Conservation (phyloP, 306 rosid genomes). For the Vicia faba region DNA sequence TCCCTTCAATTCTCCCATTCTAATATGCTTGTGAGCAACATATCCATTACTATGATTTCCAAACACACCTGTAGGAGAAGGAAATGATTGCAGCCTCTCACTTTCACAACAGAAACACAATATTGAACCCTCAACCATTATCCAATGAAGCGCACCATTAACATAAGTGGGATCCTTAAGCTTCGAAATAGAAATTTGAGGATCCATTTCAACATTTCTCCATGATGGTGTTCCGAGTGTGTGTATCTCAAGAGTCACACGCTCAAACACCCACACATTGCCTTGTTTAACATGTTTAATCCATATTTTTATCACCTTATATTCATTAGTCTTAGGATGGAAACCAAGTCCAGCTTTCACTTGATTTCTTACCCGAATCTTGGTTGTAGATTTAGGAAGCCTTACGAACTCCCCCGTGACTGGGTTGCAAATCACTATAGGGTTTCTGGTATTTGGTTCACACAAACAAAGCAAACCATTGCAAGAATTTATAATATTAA, state of each 20-base stretch:
- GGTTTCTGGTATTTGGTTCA: neutral
- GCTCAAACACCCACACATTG: neutral
- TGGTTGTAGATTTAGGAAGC: neutral
- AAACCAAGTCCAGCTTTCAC: neutral
- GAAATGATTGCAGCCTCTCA: conserved; percentile 29
- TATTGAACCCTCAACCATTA: neutral
- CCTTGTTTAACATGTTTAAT: neutral
- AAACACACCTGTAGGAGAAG: neutral
- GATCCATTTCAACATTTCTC: conserved; percentile 5
- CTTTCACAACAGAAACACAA: neutral
- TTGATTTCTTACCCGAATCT: neutral
- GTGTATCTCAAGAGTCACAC: neutral
- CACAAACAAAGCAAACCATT: conserved; percentile 43
- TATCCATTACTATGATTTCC: neutral
- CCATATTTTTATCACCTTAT: neutral
- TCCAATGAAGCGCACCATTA: conserved; percentile 13
- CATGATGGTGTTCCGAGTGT: conserved; percentile 6
- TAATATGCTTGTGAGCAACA: neutral
- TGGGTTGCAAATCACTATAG: conserved; percentile 1
- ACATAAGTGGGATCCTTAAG: neutral
- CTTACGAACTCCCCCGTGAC: neutral
- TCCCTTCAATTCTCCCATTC: neutral
- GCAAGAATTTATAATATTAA: conserved; percentile 2
- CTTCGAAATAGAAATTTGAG: neutral
- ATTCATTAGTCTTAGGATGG: neutral